Base-by-base conservation (phyloP, 306 rosid species). In the Vigna radiata region DNA sequence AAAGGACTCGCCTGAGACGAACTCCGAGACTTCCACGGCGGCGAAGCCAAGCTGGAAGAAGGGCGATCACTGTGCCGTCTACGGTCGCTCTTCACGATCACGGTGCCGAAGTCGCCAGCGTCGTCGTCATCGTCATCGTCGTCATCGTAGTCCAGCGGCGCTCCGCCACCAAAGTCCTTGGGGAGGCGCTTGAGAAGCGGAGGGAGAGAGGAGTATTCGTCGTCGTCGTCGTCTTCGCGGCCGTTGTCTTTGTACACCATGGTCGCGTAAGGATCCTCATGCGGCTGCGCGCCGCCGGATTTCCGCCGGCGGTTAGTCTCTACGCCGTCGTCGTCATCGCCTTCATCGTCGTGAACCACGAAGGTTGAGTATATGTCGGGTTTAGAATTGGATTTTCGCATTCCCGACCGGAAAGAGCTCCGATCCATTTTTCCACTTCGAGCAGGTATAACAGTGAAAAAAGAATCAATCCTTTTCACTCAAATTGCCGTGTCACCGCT, bases 151-250 rank as follows among this genome's bases (percentile, higher is more conserved):
- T 89, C 97, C 78, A 92, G 77, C 4, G 93, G 36, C 6, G 97
- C 91, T 58, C 98, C 99, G 50, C 97, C 97, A 18, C 97, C 98
- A 84, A 95, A 95, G 83, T 90, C 97, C 83, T 95, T 92, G 23
- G 98, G 98, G 4, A 92, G 97, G 66, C 88, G 96, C 74, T 89
- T 87, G 63, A 95, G 92, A 53, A 95, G 97, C 19, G 99, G 92
- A 78, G 99, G 99, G n/a, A 95, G 97, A 44, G 92, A 87, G 23
- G 96, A 80, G 33, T 95, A 89, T 31, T 93, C 77, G 66, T 83
- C 96, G 1, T 92, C 98, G 0, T 89, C 91, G 1, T 84, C 90
- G 1, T 76, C 93, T 6, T 80, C 94, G 6, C 79, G 83, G 65
- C 82, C 91, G 70, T 78, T 83, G 74, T 82, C 90, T 84, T 89